Evolutionary conservation across 83 land plant species (phyloP), one percentile per base, ranked within the genome.

Genomic region (Isoetes engelmannii): DNA sequence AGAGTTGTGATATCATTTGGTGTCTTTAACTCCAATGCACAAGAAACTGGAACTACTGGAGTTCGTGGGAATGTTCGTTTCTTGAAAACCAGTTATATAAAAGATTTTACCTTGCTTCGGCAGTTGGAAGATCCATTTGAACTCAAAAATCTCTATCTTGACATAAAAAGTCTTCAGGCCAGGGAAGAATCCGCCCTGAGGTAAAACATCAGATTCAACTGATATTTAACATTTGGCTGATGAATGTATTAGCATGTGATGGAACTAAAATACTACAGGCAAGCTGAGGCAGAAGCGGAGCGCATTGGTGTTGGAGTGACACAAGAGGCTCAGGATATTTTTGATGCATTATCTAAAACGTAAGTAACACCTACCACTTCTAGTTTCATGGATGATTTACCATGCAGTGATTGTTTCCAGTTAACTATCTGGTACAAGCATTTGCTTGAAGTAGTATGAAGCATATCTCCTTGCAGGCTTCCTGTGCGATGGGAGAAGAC

Each of bases 301-400:
- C 84, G 99, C 66, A 94, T 94, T 63, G 99, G 99, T n/a, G 82
- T 90, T 19, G 99, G 99, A 21, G 99, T 94, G 17, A 88, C 91
- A 0, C 57, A 60, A 17, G 88, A 90, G 74, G 99, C 97, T 19
- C 99, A 94, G 70, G 81, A 73, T 73, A 81, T 94, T 43, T 94
- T 90, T 72, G 99, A 94, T 80, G 99, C 97, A n/a, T 75, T 94
- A 72, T 86, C 99, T 12, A 94, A 88, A 71, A 94, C 99, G 99
- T 94, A 79, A 77, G 85, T 66, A 37, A 65, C 47, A 67, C 61
- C 13, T 49, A 20, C 37, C n/a, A 12, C 21, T 41, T 68, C 68
- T 28, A 20, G 43, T 51, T 44, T 19, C 48, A 41, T 57, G 66
- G 45, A 48, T 45, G 75, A 28, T 7, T n/a, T 12, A 1, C 9